Percentiles rank a stretch among this genome's conserved stretches.
phyloP scores from a whole-genome alignment of 2,329 filamentous ascomycete species.

The Calonectria pseudoreteaudii region DNA sequence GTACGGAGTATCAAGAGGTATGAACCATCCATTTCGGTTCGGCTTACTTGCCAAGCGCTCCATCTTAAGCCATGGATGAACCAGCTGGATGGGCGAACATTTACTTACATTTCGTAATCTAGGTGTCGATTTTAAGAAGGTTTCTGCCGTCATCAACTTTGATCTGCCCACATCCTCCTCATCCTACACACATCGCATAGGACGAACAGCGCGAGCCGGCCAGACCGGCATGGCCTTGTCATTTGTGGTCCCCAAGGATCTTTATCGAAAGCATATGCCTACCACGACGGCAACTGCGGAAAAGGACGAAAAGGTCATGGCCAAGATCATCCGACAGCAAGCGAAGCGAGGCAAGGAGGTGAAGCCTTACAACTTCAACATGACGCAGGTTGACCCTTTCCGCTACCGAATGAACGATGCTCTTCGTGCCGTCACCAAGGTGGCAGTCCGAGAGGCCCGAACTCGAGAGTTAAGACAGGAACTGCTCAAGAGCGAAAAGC shows the following conservation, averaged over 20 bases:
- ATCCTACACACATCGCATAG: conserved; percentile 97
- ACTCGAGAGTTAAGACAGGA: conserved; percentile 90
- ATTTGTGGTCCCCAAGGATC: conserved; percentile 86
- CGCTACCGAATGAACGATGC: conserved; percentile 96
- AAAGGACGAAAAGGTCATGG: conserved; percentile 86
- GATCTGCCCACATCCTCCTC: conserved; percentile 89
- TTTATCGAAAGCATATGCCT: conserved; percentile 89
- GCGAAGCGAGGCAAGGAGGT: conserved; percentile 82
- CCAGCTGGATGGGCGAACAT: background rate
- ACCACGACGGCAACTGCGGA: conserved; percentile 81
- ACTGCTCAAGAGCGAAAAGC: conserved; percentile 91
- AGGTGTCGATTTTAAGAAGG: conserved; percentile 92
- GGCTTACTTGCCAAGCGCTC: background rate
- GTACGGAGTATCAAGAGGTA: conserved; percentile 91
- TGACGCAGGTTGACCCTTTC: conserved; percentile 93
- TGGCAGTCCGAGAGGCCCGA: conserved; percentile 90
- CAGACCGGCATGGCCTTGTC: conserved; percentile 96
- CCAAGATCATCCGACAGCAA: conserved; percentile 84
- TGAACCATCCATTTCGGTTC: background rate
- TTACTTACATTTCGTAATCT: conserved; percentile 29
- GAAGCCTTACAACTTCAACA: conserved; percentile 93
- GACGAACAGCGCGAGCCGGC: conserved; percentile 90
- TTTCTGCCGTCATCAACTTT: conserved; percentile 95
- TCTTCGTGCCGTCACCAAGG: conserved; percentile 87
- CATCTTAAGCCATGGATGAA: background rate